Percentiles rank a stretch among this genome's conserved stretches.
These are phyloP conservation scores for Malus hybrid DNA, from an alignment of 331 rosid species.

Conservation along the genomic window DNA sequence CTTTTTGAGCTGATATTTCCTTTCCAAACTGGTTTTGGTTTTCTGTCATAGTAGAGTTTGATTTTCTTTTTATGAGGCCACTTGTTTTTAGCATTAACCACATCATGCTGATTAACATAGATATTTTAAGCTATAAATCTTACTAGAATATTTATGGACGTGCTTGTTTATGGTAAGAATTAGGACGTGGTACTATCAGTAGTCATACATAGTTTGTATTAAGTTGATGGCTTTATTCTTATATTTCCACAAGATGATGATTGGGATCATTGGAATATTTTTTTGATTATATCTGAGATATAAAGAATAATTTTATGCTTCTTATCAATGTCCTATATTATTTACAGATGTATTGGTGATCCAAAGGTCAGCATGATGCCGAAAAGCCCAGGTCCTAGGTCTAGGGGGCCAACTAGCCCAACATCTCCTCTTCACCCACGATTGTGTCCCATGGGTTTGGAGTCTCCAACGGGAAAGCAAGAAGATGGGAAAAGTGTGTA, in stretches of 20 bases:
- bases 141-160: neutral
- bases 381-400: constrained; percentile 80
- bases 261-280: neutral
- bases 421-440: constrained; percentile 78
- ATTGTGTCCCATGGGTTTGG: constrained; percentile 45
- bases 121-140: neutral
- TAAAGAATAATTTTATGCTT: neutral
- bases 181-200: neutral
- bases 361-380: constrained; percentile 41
- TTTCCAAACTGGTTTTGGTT: no score
- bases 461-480: constrained; percentile 67
- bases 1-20: neutral
- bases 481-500: constrained; percentile 70
- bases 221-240: neutral
- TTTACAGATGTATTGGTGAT: constrained; percentile 48
- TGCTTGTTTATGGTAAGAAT: neutral
- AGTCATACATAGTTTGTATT: neutral
- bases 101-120: neutral
- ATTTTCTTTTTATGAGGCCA: neutral
- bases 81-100: neutral
- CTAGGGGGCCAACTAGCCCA: constrained; percentile 86
- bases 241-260: neutral
- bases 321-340: neutral
- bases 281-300: neutral
- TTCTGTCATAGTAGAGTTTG: neutral